Percentiles rank a stretch among this genome's conserved stretches.
phyloP scores from a whole-genome alignment of 352 stramenopile species.

The Phytophthora kernoviae region DNA sequence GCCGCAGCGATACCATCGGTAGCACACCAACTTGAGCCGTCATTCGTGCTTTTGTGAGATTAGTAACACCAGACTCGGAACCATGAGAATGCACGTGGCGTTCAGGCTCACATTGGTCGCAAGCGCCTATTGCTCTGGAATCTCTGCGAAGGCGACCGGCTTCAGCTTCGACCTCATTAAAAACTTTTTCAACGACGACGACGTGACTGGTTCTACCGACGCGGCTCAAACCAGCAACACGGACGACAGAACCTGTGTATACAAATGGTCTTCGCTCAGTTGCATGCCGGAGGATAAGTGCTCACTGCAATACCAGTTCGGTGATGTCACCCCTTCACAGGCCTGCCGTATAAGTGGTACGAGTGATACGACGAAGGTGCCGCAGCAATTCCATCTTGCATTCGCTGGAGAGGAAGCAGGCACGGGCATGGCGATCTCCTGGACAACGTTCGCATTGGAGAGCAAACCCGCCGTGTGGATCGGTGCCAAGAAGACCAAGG shows the following conservation, averaged over 20 bases:
- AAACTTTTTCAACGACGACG: slow-evolving; percentile 30
- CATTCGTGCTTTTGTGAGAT: slow-evolving; percentile 26
- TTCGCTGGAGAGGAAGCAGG: slow-evolving; percentile 45
- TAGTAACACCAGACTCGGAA: not conserved
- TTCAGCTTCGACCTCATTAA: slow-evolving; percentile 16
- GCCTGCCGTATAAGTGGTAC: slow-evolving; percentile 39
- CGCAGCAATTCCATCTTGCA: slow-evolving; percentile 52
- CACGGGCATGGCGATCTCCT: slow-evolving; percentile 47
- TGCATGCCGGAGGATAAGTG: slow-evolving; percentile 35
- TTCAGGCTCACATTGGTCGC: slow-evolving; percentile 20
- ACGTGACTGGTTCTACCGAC: slow-evolving; percentile 16
- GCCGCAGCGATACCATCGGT: not conserved
- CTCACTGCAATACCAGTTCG: slow-evolving; percentile 38
- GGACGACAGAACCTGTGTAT: slow-evolving; percentile 40
- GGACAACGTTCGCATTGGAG: slow-evolving; percentile 37
- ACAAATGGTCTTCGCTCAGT: slow-evolving; percentile 23
- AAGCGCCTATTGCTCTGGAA: slow-evolving; percentile 21
- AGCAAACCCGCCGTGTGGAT: slow-evolving; percentile 45
- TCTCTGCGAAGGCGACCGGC: slow-evolving; percentile 9
- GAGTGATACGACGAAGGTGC: slow-evolving; percentile 33
- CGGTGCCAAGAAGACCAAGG: slow-evolving; percentile 1
- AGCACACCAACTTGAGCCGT: not conserved
- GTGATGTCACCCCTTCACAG: slow-evolving; percentile 41
- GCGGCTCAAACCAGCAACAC: slow-evolving; percentile 12
- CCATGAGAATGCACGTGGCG: slow-evolving; percentile 12